Evolutionary conservation across 75 land plant genomes (phyloP).

Genomic region (Pinus albicaulis): DNA sequence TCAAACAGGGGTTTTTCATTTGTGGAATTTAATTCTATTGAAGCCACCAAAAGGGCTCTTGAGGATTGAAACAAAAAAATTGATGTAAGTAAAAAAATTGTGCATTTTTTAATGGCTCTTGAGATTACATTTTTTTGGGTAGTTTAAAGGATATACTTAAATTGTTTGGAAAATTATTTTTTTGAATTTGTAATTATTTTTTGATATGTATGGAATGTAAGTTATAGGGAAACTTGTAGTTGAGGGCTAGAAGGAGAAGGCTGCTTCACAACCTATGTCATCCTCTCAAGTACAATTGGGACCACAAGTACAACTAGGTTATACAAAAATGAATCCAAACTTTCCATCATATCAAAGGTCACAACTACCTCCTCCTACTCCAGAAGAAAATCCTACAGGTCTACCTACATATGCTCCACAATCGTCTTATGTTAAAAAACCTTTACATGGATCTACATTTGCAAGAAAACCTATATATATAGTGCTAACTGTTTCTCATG

Average conservation of each 20-base stretch:
- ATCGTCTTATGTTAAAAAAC: no score
- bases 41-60: constrained; percentile 65
- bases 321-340: no score
- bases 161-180: background rate
- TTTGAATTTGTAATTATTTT: background rate
- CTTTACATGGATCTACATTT: no score
- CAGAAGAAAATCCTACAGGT: background rate
- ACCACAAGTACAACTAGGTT: no score
- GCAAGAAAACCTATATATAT: no score
- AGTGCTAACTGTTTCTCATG: background rate
- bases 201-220: constrained; percentile 71
- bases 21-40: constrained; percentile 65
- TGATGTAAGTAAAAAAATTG: constrained; percentile 41
- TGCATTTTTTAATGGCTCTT: background rate
- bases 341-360: no score
- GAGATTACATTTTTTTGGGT: no score
- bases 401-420: no score
- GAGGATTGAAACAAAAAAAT: constrained; percentile 62
- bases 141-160: background rate
- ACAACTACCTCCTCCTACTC: no score
- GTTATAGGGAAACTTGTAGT: constrained; percentile 70
- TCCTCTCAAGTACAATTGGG: no score
- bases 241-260: no score
- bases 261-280: no score
- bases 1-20: constrained; percentile 72